These are phyloP conservation scores for Chamaecrista fasciculata DNA, from an alignment of 306 rosid species.

Conservation along the genomic window DNA sequence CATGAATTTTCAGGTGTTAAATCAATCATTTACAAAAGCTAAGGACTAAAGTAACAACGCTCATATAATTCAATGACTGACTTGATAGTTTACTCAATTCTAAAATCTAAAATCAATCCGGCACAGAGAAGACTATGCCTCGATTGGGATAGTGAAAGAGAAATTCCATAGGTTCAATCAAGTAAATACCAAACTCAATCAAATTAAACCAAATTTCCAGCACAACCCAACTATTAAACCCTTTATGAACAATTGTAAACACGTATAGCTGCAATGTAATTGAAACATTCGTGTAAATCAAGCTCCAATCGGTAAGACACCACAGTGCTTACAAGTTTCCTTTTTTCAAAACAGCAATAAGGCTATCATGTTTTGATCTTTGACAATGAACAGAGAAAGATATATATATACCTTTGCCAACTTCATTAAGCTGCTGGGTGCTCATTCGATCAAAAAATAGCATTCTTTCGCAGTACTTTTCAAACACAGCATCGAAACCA, in stretches of 20 bases:
- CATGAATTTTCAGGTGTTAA: too few species aligned
- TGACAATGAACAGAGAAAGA: not conserved
- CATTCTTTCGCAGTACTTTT: conserved; percentile 87
- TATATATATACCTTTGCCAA: conserved; percentile 46
- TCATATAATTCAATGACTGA: too few species aligned
- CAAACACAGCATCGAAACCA: conserved; percentile 83
- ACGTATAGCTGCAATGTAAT: not conserved
- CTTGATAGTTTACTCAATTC: too few species aligned
- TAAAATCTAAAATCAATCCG: too few species aligned
- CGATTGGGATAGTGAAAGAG: not conserved
- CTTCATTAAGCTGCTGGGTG: conserved; percentile 53
- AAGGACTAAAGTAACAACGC: too few species aligned
- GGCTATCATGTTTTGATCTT: not conserved
- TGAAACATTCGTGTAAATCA: not conserved
- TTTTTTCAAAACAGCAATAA: not conserved
- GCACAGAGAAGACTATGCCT: not conserved
- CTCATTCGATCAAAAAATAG: conserved; percentile 77
- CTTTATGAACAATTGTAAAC: not conserved
- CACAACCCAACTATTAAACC: not conserved
- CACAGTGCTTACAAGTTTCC: not conserved
- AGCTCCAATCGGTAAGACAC: not conserved
- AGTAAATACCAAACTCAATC: conserved; percentile 1
- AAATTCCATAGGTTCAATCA: not conserved
- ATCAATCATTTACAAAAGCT: too few species aligned
- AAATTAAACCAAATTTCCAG: conserved; percentile 3